Evolutionary conservation across 305 asterid species (phyloP), one percentile per base, ranked within the genome.

Genomic region (Plantago coronopus): DNA sequence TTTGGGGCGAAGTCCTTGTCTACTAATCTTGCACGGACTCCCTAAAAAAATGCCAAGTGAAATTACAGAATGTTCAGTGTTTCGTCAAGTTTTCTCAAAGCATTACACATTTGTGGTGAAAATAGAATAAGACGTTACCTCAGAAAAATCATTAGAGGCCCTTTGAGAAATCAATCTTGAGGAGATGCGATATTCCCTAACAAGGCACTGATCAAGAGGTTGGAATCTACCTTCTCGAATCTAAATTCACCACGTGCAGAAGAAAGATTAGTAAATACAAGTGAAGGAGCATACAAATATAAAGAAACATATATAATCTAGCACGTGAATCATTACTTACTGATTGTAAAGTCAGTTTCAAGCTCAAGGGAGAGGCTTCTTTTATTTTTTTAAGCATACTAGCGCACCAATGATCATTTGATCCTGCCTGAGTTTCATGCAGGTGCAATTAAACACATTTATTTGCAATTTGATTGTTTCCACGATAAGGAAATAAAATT

Each of bases 1-100:
- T 89, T 89, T 21, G 99, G 96, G 70, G 89, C 78, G 55, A 93
- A 93, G 79, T 93, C 97, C 81, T 87, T 93, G 68, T 93, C 97
- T 17, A 93, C 79, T 68, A 93, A 73, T 83, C 96, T 81, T 48
- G 97, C 95, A 25, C 97, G 97, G 44, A 89, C 86, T 23, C 99
- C 99, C 97, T 93, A 62, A 59, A 50, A 59, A 50, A 44, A 63
- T 18, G 46, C 37, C 40, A 59, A 56, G 42, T 17, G 43, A 63
- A 31, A 14, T 20, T 29, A 17, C 18, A 6, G n/a, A 44, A 14
- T 7, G 13, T 47, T 51, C 48, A 48, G 62, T 20, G 65, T 46
- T 19, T 50, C 6, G 27, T 51, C 54, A 38, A 23, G 37, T 29
- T 17, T 19, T 45, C 18, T 44, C 48, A 12, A 7, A 48, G 62